Conservation (phyloP, 768 basidiomycete species). For the Cystofilobasidium bisporidii region DNA sequence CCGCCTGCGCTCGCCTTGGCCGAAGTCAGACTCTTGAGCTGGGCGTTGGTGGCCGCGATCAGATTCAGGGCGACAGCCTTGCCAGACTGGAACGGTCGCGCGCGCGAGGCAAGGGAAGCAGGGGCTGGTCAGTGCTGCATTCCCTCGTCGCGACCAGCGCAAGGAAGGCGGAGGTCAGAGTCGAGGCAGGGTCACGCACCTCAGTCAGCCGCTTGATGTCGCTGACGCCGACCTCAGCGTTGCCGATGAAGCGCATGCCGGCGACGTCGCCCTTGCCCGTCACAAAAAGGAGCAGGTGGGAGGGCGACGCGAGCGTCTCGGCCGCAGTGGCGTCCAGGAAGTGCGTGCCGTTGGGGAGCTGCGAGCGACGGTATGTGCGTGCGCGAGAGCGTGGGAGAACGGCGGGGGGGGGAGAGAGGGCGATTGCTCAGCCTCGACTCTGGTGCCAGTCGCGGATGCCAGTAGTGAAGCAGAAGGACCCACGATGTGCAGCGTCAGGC, state of each 20-base stretch:
- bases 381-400: background rate
- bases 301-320: conserved; percentile 61
- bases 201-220: conserved; percentile 17
- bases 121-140: background rate
- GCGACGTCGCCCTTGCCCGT: conserved; percentile 10
- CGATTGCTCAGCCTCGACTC: too few relatives aligned
- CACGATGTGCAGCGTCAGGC: conserved; percentile 68
- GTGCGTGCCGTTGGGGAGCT: conserved; percentile 52
- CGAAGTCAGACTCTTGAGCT: conserved; percentile 7
- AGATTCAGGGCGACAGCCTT: conserved; percentile 20
- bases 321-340: conserved; percentile 63
- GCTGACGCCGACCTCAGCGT: background rate
- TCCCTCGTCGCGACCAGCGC: too few relatives aligned
- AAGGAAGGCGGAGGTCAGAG: background rate
- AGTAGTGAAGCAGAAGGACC: too few relatives aligned
- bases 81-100: background rate
- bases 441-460: too few relatives aligned
- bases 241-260: conserved; percentile 12
- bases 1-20: conserved; percentile 6
- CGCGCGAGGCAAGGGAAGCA: background rate
- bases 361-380: background rate
- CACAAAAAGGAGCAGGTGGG: conserved; percentile 55
- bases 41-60: conserved; percentile 19
- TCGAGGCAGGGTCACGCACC: conserved; percentile 2
- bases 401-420: background rate